Evolutionary conservation across 2,329 filamentous ascomycete genomes (phyloP).

Genomic region (Blastomyces silverae): DNA sequence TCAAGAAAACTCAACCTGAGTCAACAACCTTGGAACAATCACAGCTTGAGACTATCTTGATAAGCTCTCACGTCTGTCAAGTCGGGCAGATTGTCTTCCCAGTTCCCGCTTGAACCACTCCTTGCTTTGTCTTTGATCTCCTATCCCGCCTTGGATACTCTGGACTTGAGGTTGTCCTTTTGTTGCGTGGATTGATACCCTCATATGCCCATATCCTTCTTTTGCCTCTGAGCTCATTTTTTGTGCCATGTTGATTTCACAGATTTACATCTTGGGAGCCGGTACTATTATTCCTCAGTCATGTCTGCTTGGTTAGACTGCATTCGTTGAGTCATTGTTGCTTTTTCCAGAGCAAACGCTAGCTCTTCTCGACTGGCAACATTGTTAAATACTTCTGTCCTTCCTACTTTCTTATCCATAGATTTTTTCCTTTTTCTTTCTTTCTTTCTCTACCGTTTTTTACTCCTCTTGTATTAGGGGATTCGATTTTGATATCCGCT

Average conservation of each 20-base stretch:
- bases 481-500: background rate
- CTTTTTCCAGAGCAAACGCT: too few species aligned
- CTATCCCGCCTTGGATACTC: background rate
- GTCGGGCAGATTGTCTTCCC: background rate
- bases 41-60: background rate
- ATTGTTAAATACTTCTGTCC: background rate
- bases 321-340: constrained; percentile 4
- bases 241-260: background rate
- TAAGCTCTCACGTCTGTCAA: background rate
- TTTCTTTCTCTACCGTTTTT: background rate
- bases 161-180: too few species aligned
- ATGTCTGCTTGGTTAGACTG: background rate
- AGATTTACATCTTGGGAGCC: background rate
- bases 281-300: background rate
- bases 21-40: background rate
- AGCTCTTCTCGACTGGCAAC: too few species aligned
- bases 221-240: background rate
- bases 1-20: background rate
- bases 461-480: background rate
- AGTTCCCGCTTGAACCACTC: background rate
- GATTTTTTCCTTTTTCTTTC: background rate
- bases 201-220: background rate
- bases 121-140: background rate
- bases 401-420: background rate
- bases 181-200: background rate